phyloP scores from a whole-genome alignment of 441 rosid genomes.

The Syzygium malaccense region DNA sequence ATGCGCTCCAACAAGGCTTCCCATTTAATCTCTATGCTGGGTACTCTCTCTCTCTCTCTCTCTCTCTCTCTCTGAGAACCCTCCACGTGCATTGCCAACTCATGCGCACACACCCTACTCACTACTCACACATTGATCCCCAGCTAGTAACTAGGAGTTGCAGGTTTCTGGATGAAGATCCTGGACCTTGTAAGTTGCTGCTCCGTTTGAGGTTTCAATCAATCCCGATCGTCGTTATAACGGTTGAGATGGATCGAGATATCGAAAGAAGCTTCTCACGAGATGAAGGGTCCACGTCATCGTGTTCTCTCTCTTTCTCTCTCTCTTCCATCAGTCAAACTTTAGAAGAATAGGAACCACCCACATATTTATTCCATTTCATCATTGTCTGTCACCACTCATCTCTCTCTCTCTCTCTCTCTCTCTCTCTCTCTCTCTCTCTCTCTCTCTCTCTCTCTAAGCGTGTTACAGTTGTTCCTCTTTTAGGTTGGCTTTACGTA shows the following conservation, averaged over 20 bases:
- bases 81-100: constrained; percentile 50
- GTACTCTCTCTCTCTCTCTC: constrained; percentile 5
- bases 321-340: neutral
- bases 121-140: neutral
- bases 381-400: neutral
- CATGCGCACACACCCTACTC: constrained; percentile 12
- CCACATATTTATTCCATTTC: neutral
- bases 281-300: neutral
- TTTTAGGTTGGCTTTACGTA: neutral
- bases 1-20: constrained; percentile 78
- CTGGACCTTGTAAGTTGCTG: neutral
- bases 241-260: neutral
- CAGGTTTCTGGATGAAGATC: neutral
- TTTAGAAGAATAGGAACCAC: neutral
- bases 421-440: neutral
- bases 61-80: neutral
- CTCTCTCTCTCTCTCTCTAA: neutral
- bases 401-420: neutral
- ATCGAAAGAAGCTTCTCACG: neutral
- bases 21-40: constrained; percentile 64
- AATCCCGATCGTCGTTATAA: neutral
- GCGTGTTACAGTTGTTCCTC: neutral
- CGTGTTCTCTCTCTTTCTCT: neutral
- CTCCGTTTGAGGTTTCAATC: neutral
- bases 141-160: neutral